Base-by-base conservation (phyloP, 1,284 basidiomycete genomes). In the Moesziomyces aphidis region DNA sequence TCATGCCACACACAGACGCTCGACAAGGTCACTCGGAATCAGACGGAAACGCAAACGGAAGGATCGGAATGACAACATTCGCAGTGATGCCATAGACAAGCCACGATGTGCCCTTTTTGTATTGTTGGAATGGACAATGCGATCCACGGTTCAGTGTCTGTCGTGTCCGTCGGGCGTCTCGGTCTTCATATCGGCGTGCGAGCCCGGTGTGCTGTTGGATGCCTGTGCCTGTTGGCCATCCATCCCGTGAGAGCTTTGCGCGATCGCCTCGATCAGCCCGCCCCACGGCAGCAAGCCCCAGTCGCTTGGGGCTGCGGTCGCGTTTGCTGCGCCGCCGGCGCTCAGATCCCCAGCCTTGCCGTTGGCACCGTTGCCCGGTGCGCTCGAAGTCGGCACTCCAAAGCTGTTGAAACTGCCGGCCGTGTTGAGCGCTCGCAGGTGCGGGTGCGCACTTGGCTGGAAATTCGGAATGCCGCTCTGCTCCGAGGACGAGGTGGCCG, bases 261-360 rank as follows among this genome's bases (percentile, higher is more conserved):
- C 72, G 36, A 79, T 79, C 3, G 78, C 77, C 55, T 79, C 77
- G 21, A 80, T 80, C 46, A 80, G 45, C 1, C 75, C 78, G 9
- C 77, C 74, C 78, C 78, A 80, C 3, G 78, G 78, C 42, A 78
- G 34, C 43, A 78, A 39, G 1, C 68, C 67, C 67, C 69, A 70
- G 36, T 77, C 75, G 15, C 64, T 57, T 4, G 67, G 57, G 17
- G 54, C 55, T 24, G 48, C 61, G 7, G 8, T 26, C 8, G 44
- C 31, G n/a, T 45, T 26, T 8, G 5, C 49, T 19, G 31, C 17
- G n/a, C 47, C 47, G 24, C 43, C 36, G 19, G 61, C 61, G 24
- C 55, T 67, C 5, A 22, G 47, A 15, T 61, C 53, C 31, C 39
- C 49, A 1, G 47, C 26, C 31, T 45, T 53, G 24, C 47, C 46